Base-by-base conservation (phyloP, 2,329 filamentous ascomycete species). In the Xylaria multiplex region DNA sequence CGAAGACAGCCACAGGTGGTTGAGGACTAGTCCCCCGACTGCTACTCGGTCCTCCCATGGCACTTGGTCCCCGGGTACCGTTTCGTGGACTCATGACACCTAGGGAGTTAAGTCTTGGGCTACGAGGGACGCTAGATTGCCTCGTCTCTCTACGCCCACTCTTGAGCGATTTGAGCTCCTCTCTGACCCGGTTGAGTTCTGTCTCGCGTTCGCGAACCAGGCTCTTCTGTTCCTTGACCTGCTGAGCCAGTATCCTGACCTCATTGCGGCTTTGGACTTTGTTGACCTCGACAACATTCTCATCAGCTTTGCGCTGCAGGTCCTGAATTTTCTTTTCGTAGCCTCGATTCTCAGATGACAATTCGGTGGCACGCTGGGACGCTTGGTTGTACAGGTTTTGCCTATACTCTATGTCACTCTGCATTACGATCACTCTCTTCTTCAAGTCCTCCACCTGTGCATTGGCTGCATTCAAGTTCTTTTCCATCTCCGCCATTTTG, bases 361-460 rank as follows among this genome's bases (percentile, higher is more conserved):
- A 76, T 16, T 81, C 79, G 14, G 79, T 78, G 2, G 82, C 83
- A 1, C 80, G 75, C 37, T 82, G 81, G 8, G 86, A 87, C 0
- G 85, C 83, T 24, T 84, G 80, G 70, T 90, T 89, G 71, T 91
- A 92, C 9, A 83, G 79, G 3, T 81, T 81, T 59, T 86, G 84
- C 13, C 83, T 79, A 71, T 88, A 92, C 1, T 88, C 85, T 30
- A 83, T 78, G 3, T 88, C 85, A 14, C 79, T 80, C 32, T 84
- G 77, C 1, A 76, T 68, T 14, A 70, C 71, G 2, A 70, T 67
- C 2, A 77, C 42, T 58, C 78, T 80, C 71, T 81, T 81, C 69
- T 83, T 78, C 3, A 81, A 72, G 6, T 71, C 65, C 3, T 81
- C 76, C 5, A 80, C 77, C 59, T 80, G 79, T 5, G 79, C 73